Conservation (phyloP, 1,284 basidiomycete genomes). For the Ganoderma leucocontextum region DNA sequence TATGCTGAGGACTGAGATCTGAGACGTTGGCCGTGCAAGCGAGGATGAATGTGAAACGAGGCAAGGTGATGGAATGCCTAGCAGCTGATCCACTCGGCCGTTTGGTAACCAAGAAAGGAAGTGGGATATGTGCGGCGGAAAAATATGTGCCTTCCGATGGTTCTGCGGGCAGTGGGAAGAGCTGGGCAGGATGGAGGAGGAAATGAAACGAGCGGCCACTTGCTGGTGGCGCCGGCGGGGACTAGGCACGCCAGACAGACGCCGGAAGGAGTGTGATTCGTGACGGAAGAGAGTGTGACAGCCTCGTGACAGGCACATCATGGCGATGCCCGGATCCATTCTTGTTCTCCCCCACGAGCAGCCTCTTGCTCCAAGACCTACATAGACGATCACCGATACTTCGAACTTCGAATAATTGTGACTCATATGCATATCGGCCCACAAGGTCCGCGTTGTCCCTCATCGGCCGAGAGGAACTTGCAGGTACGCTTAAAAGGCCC, state of each 20-base stretch:
- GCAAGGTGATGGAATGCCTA: slow-evolving; percentile 10
- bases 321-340: neutral
- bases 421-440: neutral
- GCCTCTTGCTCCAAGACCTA: neutral
- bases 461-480: neutral
- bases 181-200: neutral
- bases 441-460: neutral
- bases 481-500: neutral
- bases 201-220: slow-evolving; percentile 11
- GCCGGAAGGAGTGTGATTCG: neutral
- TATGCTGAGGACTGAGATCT: neutral
- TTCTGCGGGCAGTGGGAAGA: neutral
- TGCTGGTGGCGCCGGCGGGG: neutral
- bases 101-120: neutral
- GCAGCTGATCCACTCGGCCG: neutral
- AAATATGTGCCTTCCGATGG: neutral
- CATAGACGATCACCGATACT: neutral
- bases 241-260: slow-evolving; percentile 17
- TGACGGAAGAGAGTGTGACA: neutral
- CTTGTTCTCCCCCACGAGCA: neutral
- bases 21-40: slow-evolving; percentile 1
- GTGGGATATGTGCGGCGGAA: neutral
- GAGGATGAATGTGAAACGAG: slow-evolving; percentile 5
- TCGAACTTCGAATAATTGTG: neutral
- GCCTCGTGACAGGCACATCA: neutral